These are phyloP conservation scores for Fusarium subtropicale DNA, from an alignment of 2,329 filamentous ascomycete species.

Conservation along the genomic window DNA sequence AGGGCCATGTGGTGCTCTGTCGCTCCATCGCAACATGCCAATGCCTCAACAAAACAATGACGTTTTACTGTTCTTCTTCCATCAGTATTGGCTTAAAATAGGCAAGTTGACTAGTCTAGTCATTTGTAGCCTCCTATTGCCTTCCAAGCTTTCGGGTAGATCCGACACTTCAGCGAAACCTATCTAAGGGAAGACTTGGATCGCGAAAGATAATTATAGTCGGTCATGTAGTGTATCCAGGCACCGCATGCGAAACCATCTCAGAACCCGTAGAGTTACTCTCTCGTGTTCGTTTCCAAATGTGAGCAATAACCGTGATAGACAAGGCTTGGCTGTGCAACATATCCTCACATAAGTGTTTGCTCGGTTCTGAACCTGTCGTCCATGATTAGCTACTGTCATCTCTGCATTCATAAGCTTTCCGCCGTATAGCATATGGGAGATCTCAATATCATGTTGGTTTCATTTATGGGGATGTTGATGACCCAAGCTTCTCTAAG, in stretches of 20 bases:
- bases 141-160: background rate
- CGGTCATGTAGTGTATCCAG: conserved; percentile 7
- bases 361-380: background rate
- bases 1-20: conserved; percentile 4
- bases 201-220: background rate
- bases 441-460: background rate
- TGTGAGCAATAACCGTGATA: conserved; percentile 5
- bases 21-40: conserved; percentile 3
- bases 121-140: background rate
- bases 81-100: conserved; percentile 1
- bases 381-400: conserved; percentile 24
- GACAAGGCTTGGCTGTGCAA: conserved; percentile 23
- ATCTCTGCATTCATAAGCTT: conserved; percentile 8
- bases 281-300: conserved; percentile 21
- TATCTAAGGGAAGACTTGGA: background rate
- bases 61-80: background rate
- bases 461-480: conserved; percentile 2
- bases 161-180: background rate
- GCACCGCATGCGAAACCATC: conserved; percentile 14
- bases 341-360: conserved; percentile 4
- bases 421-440: background rate
- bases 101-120: background rate
- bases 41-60: conserved; percentile 6
- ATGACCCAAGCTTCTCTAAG: conserved; percentile 1
- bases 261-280: conserved; percentile 16